Base-by-base conservation (phyloP, 75 land plant genomes). In the Azolla pinnata region DNA sequence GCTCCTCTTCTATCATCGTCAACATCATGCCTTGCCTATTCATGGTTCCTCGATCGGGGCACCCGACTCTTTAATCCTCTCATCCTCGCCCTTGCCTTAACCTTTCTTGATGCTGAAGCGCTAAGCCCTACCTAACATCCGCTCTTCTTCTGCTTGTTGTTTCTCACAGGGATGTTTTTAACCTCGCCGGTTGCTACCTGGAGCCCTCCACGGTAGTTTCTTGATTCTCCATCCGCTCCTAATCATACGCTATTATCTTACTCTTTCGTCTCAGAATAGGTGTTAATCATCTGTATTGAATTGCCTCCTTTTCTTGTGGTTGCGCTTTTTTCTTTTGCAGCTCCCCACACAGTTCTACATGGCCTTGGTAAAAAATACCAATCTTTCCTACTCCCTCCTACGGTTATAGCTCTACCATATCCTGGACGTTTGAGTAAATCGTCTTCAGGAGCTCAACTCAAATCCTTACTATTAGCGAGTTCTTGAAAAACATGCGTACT, bases 181-280 rank as follows among this genome's bases (percentile, higher is more conserved):
- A 86, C 33, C 65, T 86, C 21, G 51, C 71, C 20, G 90, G 90
- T 18, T 86, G 90, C 56, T 30, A 61, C 20, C 57, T 86, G 63
- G 90, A 86, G 69, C 86, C 90, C 56, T 83, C 80, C 27, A 82
- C 86, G 47, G 90, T 86, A 72, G 54, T 73, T 71, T n/a, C 10
- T 51, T 61, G 12, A 31, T 40, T 8, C 17, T 25, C 1, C 14
- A 18, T 19, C 5, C 8, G 7, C 24, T 5, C 24, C 53, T 9
- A 24, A 51, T 9, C n/a, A 8, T 38, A 38, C 42, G 14, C 42
- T 38, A 14, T 38, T 38, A 14, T n/a, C n/a, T n/a, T n/a, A n/a
- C n/a, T n/a, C n/a, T n/a, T n/a, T n/a, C n/a, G n/a, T n/a, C n/a
- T n/a, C n/a, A n/a, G n/a, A n/a, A n/a, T n/a, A n/a, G n/a, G n/a